These are phyloP conservation scores for Astragalus glycyphyllos DNA, from an alignment of 306 rosid genomes.

Conservation along the genomic window DNA sequence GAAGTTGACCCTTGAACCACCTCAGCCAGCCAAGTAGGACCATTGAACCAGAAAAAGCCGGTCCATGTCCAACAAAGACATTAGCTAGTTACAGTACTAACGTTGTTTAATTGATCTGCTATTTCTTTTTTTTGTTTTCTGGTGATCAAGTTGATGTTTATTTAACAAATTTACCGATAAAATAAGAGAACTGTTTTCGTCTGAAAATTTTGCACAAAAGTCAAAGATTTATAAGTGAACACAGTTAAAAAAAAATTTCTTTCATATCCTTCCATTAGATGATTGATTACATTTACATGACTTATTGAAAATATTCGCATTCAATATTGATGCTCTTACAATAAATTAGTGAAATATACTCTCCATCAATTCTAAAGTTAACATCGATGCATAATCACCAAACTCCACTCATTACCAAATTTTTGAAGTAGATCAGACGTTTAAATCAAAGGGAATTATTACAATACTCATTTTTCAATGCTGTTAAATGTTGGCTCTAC, in stretches of 20 bases:
- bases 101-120: too few relatives aligned
- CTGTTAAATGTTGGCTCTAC: not conserved
- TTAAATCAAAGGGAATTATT: slow-evolving; percentile 24
- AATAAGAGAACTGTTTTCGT: too few relatives aligned
- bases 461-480: slow-evolving; percentile 27
- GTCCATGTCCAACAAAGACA: too few relatives aligned
- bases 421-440: not conserved
- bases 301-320: not conserved
- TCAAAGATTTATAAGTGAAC: not conserved
- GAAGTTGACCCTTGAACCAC: too few relatives aligned
- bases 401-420: slow-evolving; percentile 38
- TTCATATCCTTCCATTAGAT: too few relatives aligned
- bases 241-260: too few relatives aligned
- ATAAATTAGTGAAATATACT: slow-evolving; percentile 26
- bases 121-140: too few relatives aligned
- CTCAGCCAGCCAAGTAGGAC: too few relatives aligned
- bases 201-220: not conserved
- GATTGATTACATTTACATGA: too few relatives aligned
- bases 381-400: not conserved
- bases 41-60: too few relatives aligned
- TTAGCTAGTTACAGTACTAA: too few relatives aligned
- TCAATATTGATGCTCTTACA: not conserved
- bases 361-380: not conserved
- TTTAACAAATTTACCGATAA: too few relatives aligned
- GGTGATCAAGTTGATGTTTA: not conserved